These are phyloP conservation scores for Echium plantagineum DNA, from an alignment of 257 asterid genomes.

Conservation along the genomic window DNA sequence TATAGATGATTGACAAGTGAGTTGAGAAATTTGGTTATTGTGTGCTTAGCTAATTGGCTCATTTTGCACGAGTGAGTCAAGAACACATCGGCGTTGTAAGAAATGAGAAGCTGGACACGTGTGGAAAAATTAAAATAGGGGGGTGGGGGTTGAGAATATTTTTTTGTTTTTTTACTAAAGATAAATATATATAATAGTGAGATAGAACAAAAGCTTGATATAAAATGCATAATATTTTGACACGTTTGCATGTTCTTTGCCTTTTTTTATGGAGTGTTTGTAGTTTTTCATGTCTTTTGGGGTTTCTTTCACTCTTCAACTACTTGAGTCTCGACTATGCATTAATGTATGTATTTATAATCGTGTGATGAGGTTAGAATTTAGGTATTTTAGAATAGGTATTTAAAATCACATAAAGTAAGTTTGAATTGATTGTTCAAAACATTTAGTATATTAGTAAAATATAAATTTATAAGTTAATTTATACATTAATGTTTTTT, in stretches of 20 bases:
- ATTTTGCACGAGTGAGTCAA: slow-evolving; percentile 11
- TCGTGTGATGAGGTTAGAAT: too few relatives aligned
- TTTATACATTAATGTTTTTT: too few relatives aligned
- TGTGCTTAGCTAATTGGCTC: neutral
- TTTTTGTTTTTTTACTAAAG: slow-evolving; percentile 6
- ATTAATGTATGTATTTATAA: too few relatives aligned
- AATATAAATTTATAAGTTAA: too few relatives aligned
- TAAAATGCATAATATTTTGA: slow-evolving; percentile 12
- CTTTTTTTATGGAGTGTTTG: slow-evolving; percentile 2
- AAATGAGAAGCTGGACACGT: slow-evolving; percentile 21
- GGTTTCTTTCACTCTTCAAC: slow-evolving; percentile 46
- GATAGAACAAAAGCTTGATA: slow-evolving; percentile 1
- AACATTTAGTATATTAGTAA: too few relatives aligned
- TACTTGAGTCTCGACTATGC: slow-evolving; percentile 4
- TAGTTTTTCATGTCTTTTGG: slow-evolving; percentile 15
- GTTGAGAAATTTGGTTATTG: neutral
- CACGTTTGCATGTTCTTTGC: slow-evolving; percentile 20
- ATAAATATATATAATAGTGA: too few relatives aligned
- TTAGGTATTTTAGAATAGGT: too few relatives aligned
- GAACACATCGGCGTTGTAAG: slow-evolving; percentile 17
- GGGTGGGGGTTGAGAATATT: neutral
- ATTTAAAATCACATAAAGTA: too few relatives aligned
- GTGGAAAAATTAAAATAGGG: slow-evolving; percentile 7
- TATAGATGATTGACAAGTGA: too few relatives aligned
- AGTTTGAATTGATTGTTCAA: too few relatives aligned